Evolutionary conservation across 441 rosid genomes (phyloP).

Genomic region (Adansonia madagascariensis): DNA sequence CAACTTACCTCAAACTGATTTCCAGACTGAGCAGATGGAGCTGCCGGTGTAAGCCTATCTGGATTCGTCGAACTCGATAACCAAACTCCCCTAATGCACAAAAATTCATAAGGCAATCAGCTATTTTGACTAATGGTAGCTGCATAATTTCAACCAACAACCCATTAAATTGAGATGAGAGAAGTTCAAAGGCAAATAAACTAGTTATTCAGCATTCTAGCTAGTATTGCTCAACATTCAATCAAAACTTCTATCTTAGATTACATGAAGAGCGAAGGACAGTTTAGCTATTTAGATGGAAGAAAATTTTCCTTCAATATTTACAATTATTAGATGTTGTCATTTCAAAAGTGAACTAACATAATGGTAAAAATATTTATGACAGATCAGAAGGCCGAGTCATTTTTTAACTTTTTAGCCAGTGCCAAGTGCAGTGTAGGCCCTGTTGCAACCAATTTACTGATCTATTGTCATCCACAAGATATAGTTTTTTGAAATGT

Average conservation of each 20-base stretch:
- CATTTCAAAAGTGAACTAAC: not conserved
- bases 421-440: not conserved
- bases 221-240: not conserved
- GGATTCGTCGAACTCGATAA: slow-evolving; percentile 21
- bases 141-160: not conserved
- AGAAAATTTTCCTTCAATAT: not conserved
- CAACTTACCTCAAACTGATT: not conserved
- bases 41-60: not conserved
- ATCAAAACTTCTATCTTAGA: not conserved
- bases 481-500: not conserved
- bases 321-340: not conserved
- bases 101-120: not conserved
- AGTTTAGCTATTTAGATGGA: not conserved
- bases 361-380: not conserved
- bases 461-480: not conserved
- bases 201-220: not conserved
- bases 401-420: not conserved
- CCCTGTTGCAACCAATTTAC: not conserved
- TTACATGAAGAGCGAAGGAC: not conserved
- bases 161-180: not conserved
- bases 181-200: not conserved
- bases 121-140: not conserved
- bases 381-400: not conserved
- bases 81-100: slow-evolving; percentile 28
- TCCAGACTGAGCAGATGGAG: not conserved